Percentiles rank a stretch among this genome's conserved stretches.
These are phyloP conservation scores for Claviceps fusiformis DNA, from an alignment of 2,329 filamentous ascomycete species.

Conservation along the genomic window DNA sequence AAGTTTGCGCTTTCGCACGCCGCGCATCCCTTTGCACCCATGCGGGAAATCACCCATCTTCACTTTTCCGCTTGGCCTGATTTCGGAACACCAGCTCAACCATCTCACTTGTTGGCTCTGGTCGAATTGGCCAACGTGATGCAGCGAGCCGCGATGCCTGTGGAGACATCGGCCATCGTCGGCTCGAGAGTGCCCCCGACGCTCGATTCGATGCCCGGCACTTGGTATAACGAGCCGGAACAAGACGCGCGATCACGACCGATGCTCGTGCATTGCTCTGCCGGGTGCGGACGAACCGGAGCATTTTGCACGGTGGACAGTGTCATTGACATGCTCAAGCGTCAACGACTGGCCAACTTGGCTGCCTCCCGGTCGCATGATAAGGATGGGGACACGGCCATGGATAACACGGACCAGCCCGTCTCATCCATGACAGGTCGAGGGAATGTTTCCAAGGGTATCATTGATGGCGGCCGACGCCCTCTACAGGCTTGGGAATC, in stretches of 20 bases:
- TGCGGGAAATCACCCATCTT: slow-evolving; percentile 86
- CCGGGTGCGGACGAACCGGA: slow-evolving; percentile 87
- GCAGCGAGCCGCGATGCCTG: slow-evolving; percentile 42
- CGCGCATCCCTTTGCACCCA: slow-evolving; percentile 64
- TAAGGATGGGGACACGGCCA: slow-evolving; percentile 32
- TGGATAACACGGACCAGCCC: slow-evolving; percentile 22
- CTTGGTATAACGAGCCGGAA: slow-evolving; percentile 48
- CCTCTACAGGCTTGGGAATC: slow-evolving; percentile 3
- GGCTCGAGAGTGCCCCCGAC: slow-evolving; percentile 16
- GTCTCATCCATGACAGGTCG: slow-evolving; percentile 16
- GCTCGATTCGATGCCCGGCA: slow-evolving; percentile 20
- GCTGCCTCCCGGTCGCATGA: slow-evolving; percentile 10
- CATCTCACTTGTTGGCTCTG: slow-evolving; percentile 70
- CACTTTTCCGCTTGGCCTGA: slow-evolving; percentile 97
- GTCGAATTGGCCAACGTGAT: slow-evolving; percentile 78
- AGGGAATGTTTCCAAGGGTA: slow-evolving; percentile 10
- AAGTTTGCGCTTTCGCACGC: slow-evolving; percentile 75
- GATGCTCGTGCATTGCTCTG: slow-evolving; percentile 87
- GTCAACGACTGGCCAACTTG: slow-evolving; percentile 43
- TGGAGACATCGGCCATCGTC: slow-evolving; percentile 27
- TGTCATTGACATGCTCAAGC: slow-evolving; percentile 90
- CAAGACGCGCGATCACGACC: slow-evolving; percentile 42
- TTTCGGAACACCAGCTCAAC: slow-evolving; percentile 83
- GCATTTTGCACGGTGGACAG: slow-evolving; percentile 95
- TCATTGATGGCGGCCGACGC: slow-evolving; percentile 5